A percentile compares a stretch with the other conserved stretches of the same genome.
These are phyloP conservation scores for Neofusicoccum laricinum DNA, from an alignment of 2,329 filamentous ascomycete genomes.

Conservation along the genomic window DNA sequence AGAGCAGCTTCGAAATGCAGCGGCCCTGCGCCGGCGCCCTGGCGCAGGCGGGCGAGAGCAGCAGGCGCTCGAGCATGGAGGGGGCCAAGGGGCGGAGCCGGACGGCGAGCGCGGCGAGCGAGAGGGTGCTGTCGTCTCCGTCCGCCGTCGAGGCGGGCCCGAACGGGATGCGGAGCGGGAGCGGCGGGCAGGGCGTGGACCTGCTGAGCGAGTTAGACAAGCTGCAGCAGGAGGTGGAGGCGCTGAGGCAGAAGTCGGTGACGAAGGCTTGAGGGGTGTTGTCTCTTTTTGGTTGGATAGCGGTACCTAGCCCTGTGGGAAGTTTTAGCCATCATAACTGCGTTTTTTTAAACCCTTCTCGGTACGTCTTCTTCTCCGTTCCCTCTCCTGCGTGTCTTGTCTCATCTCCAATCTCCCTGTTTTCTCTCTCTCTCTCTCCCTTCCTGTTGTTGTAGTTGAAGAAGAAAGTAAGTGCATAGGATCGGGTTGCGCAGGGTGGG, in stretches of 20 bases:
- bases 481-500: neutral
- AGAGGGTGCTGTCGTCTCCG: neutral
- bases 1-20: constrained; percentile 16
- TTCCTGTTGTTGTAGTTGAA: neutral
- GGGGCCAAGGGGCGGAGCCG: neutral
- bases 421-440: neutral
- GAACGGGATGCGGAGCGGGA: neutral
- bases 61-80: neutral
- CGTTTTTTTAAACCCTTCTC: too few species aligned
- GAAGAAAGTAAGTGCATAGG: neutral
- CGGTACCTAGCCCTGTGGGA: too few species aligned
- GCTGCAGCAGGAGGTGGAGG: constrained; percentile 39
- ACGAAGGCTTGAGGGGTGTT: neutral
- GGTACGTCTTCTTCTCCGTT: too few species aligned
- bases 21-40: constrained; percentile 1
- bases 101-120: constrained; percentile 5
- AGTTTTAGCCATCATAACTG: too few species aligned
- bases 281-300: neutral
- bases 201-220: constrained; percentile 39
- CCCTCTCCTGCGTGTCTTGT: too few species aligned
- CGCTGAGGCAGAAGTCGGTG: constrained; percentile 24
- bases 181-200: constrained; percentile 17
- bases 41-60: neutral
- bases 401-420: too few species aligned
- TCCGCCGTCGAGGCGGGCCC: neutral